Conservation (phyloP, 805 yeast species). For the Sugiyamaella qingdaonensis region DNA sequence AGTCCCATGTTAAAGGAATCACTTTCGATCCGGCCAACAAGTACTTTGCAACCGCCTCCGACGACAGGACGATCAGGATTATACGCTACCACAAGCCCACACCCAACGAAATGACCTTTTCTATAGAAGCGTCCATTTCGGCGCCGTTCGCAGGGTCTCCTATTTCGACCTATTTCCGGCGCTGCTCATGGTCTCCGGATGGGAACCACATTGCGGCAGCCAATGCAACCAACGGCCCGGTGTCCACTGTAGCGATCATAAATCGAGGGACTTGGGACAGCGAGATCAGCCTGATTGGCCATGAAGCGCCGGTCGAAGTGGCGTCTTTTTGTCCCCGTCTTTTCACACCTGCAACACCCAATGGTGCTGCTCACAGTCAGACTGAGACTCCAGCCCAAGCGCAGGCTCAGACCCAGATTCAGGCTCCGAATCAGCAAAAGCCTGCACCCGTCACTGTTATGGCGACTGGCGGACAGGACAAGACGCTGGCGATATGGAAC, state of each 20-base stretch:
- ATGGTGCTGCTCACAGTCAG: neutral
- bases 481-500: conserved; percentile 83
- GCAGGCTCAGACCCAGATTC: neutral
- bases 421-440: conserved; percentile 28
- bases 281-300: conserved; percentile 62
- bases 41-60: conserved; percentile 95
- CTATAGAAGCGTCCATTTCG: conserved; percentile 75
- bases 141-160: conserved; percentile 90
- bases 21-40: conserved; percentile 98
- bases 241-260: conserved; percentile 55
- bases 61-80: conserved; percentile 85
- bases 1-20: conserved; percentile 92
- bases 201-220: conserved; percentile 71
- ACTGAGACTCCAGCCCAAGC: conserved; percentile 8
- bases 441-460: conserved; percentile 56
- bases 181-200: conserved; percentile 71
- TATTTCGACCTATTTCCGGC: conserved; percentile 77
- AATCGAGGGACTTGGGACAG: conserved; percentile 63
- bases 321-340: conserved; percentile 49
- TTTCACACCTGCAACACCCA: conserved; percentile 22
- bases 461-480: conserved; percentile 97
- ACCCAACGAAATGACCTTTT: conserved; percentile 66
- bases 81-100: conserved; percentile 78
- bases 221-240: conserved; percentile 65
- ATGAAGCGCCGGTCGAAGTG: conserved; percentile 65